Percentiles rank a stretch among this genome's conserved stretches.
These are phyloP conservation scores for Phytophthora syringae DNA, from an alignment of 352 stramenopile genomes.

Conservation along the genomic window DNA sequence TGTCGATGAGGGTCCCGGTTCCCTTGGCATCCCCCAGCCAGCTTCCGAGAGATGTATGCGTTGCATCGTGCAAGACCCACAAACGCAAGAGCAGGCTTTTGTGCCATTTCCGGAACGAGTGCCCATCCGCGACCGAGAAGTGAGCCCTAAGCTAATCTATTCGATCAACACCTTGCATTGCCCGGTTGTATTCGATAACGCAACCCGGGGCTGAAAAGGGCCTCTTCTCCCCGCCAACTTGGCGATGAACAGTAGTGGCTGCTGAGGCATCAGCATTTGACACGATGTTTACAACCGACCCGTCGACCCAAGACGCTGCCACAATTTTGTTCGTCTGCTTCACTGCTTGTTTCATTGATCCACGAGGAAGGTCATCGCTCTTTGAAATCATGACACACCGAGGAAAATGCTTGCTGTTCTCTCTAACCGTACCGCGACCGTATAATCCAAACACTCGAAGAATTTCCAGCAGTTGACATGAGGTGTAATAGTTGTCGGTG, in stretches of 20 bases:
- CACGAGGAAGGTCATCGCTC: background rate
- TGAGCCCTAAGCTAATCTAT: background rate
- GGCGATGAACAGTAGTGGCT: background rate
- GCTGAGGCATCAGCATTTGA: slow-evolving; percentile 1
- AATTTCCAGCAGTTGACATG: background rate
- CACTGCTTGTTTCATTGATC: slow-evolving; percentile 6
- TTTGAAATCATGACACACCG: slow-evolving; percentile 3
- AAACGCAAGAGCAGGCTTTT: background rate
- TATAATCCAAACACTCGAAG: background rate
- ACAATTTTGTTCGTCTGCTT: background rate
- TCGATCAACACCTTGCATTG: background rate
- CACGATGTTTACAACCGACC: background rate
- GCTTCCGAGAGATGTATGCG: slow-evolving; percentile 6
- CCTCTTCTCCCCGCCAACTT: background rate
- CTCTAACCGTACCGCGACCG: background rate
- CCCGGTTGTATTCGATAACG: background rate
- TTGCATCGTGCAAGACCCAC: slow-evolving; percentile 1
- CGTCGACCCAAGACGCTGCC: background rate
- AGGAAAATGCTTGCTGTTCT: slow-evolving; percentile 2
- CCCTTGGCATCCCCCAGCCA: background rate
- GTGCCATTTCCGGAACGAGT: slow-evolving; percentile 1
- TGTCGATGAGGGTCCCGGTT: background rate
- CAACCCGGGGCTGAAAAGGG: background rate
- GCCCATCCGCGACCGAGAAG: background rate
- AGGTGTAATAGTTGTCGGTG: slow-evolving; percentile 15